These are phyloP conservation scores for Acorus gramineus DNA, from an alignment of 106 monocot species.

Conservation along the genomic window DNA sequence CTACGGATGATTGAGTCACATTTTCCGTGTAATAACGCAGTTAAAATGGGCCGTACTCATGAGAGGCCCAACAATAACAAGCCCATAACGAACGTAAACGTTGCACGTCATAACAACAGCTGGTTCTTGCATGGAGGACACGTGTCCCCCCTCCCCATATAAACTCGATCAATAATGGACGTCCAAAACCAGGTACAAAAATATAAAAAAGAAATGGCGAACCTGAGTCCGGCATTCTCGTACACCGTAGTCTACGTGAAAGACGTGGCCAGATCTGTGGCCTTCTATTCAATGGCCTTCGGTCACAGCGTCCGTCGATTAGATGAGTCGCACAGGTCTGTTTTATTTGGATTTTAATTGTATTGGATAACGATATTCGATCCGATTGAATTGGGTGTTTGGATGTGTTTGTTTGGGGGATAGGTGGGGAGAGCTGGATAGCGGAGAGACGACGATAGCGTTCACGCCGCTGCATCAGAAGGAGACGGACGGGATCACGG, in stretches of 20 bases:
- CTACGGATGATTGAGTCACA: no score
- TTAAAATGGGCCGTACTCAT: no score
- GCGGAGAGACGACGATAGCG: conserved; percentile 71
- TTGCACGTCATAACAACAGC: no score
- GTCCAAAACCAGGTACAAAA: no score
- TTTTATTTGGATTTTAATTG: not conserved
- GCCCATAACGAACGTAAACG: no score
- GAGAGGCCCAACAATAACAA: no score
- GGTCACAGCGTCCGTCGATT: conserved; percentile 66
- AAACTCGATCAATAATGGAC: no score
- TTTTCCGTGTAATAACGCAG: no score
- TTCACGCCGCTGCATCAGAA: conserved; percentile 72
- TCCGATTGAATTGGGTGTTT: not conserved
- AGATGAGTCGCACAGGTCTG: conserved; percentile 43
- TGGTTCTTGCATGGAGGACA: no score
- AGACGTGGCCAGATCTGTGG: conserved; percentile 59
- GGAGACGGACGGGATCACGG: conserved; percentile 59
- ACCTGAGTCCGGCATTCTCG: conserved; percentile 39
- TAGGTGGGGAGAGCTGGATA: conserved; percentile 80
- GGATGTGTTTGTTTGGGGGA: not conserved
- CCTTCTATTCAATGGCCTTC: conserved; percentile 67
- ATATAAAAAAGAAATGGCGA: no score
- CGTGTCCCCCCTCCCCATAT: no score
- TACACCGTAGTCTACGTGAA: conserved; percentile 83
- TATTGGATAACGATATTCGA: not conserved